Conservation (phyloP, 2,329 filamentous ascomycete genomes). For the Claviceps capensis region DNA sequence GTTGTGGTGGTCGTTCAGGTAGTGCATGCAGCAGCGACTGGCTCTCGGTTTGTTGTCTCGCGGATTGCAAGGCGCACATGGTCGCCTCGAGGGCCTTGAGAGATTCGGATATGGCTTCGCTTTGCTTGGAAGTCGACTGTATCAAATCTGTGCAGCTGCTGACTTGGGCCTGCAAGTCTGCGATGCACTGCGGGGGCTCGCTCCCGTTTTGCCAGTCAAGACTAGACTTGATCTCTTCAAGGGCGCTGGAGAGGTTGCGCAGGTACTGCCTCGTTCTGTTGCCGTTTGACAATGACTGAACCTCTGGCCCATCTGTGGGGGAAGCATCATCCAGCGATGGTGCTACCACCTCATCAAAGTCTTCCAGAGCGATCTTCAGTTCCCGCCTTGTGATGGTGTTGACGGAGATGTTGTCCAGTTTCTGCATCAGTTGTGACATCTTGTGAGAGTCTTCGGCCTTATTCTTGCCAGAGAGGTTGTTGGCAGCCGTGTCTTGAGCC, state of each 20-base stretch:
- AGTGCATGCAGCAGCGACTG: not conserved
- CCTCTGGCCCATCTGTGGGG: not conserved
- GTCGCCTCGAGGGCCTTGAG: conserved; percentile 1
- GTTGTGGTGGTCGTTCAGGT: not conserved
- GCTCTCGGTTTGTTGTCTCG: not conserved
- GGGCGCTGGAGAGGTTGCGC: not conserved
- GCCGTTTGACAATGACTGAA: not conserved
- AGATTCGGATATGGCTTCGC: not conserved
- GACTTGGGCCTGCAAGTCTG: not conserved
- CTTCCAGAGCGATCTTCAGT: not conserved
- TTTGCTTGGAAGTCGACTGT: conserved; percentile 1
- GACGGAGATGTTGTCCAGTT: not conserved
- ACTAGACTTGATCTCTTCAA: not conserved
- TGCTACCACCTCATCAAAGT: conserved; percentile 1
- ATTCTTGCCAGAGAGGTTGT: not conserved
- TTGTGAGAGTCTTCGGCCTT: not conserved
- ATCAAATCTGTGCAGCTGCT: not conserved
- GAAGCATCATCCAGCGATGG: not conserved
- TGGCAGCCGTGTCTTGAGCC: not conserved
- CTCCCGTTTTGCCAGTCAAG: not conserved
- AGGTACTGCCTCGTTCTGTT: not conserved
- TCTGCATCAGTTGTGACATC: not conserved
- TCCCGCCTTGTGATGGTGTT: not conserved
- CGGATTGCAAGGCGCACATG: not conserved
- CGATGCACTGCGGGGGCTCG: not conserved